These are phyloP conservation scores for Myxozyma melibiosi DNA, from an alignment of 805 yeast genomes.

Conservation along the genomic window DNA sequence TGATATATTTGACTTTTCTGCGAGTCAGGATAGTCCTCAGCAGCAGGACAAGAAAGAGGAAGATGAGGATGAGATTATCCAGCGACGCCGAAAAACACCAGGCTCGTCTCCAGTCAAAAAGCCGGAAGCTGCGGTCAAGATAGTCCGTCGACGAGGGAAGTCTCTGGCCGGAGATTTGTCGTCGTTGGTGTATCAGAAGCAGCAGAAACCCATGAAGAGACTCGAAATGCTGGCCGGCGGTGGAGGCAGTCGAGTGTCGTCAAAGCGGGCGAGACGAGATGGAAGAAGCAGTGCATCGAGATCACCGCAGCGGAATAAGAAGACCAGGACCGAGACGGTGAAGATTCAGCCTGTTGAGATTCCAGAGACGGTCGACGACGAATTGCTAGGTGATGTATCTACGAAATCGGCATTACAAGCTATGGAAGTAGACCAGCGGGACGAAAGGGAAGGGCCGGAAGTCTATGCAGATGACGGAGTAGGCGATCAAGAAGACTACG, in stretches of 20 bases:
- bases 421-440: background rate
- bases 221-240: no score
- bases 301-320: no score
- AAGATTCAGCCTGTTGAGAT: no score
- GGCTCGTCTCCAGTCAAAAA: no score
- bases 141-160: background rate
- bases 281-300: no score
- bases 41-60: background rate
- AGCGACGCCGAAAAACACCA: no score
- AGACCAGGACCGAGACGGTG: no score
- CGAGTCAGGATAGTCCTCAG: background rate
- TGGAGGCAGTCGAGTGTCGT: no score
- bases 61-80: no score
- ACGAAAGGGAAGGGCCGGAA: background rate
- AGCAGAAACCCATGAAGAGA: background rate
- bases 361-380: no score
- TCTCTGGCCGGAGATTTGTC: background rate
- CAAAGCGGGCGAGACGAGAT: no score
- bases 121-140: background rate
- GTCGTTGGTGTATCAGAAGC: background rate
- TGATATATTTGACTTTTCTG: slow-evolving; percentile 2
- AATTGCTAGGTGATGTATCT: background rate
- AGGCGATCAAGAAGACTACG: background rate
- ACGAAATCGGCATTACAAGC: background rate
- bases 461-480: background rate